Conservation (phyloP, 768 basidiomycete species). For the Pleurotus sapidus region DNA sequence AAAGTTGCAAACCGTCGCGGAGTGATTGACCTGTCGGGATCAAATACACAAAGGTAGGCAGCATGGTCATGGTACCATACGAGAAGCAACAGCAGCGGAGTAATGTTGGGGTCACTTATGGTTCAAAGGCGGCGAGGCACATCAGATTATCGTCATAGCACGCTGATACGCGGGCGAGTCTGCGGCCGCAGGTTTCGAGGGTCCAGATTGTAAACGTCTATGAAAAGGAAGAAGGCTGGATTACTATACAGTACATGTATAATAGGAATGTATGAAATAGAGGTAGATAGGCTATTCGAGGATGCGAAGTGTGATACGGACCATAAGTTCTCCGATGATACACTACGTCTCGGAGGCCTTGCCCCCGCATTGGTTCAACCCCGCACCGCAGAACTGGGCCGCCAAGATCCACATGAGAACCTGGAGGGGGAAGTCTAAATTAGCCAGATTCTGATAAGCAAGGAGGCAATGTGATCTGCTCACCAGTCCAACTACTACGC, state of each 20-base stretch:
- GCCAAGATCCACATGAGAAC: constrained; percentile 77
- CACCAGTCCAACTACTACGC: constrained; percentile 69
- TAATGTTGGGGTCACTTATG: not conserved
- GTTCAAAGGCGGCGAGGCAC: not conserved
- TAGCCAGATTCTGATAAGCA: constrained; percentile 4
- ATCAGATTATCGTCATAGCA: constrained; percentile 3
- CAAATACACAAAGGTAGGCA: too few species aligned
- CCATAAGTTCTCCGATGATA: not conserved
- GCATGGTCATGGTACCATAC: not conserved
- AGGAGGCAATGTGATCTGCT: constrained; percentile 21
- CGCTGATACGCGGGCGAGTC: not conserved
- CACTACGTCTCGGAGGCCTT: constrained; percentile 9
- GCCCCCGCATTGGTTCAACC: constrained; percentile 62
- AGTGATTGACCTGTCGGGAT: not conserved
- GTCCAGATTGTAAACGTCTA: too few species aligned
- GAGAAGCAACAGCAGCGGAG: constrained; percentile 3
- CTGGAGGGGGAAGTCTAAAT: constrained; percentile 30
- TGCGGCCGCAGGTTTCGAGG: not conserved
- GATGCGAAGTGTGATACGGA: constrained; percentile 5
- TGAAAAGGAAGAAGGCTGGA: not conserved
- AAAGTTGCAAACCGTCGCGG: constrained; percentile 6
- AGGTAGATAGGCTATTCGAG: not conserved
- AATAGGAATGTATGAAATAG: not conserved
- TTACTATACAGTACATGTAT: too few species aligned
- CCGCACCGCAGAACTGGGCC: constrained; percentile 89